Evolutionary conservation across 768 basidiomycete genomes (phyloP), one percentile per base, ranked within the genome.

Genomic region (Rhizopogon vesiculosus): DNA sequence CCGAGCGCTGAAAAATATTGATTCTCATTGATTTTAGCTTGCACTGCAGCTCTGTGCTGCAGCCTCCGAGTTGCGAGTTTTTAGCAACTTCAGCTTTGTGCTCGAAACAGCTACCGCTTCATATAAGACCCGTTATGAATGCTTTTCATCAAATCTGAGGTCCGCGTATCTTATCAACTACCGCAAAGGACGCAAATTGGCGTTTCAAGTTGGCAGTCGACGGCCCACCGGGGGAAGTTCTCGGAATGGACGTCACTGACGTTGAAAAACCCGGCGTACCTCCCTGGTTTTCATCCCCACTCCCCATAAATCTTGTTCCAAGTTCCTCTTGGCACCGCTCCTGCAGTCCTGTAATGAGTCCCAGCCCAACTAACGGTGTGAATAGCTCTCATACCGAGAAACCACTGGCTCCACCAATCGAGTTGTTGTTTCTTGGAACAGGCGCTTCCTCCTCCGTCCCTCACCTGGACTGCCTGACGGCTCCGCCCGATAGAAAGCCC

Each of bases 391-490:
- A 19, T 18, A 28, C 42, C 12, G 7, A 45, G 35, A 19, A 25
- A 18, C 38, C 16, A n/a, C 13, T 18, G 2, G 19, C 28, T 8
- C 31, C 22, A 33, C 57, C 59, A 25, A 69, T 78, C 53, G 89
- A 93, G 66, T 71, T 91, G 61, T 84, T 93, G 55, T 89, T 93
- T 67, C 81, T 92, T 31, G 91, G 91, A 51, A 93, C 90, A 39
- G 91, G 90, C 50, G 87, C 86, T 29, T 92, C 91, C 8, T 82
- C 83, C 29, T 83, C 84, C 58, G 58, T 93, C 13, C 91, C 91
- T 15, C 74, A 81, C 46, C 66, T 86, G 49, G 78, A 78, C 59
- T 97, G 93, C 69, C 72, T 97, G 56, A 95, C 93, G 1, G 79
- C 81, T 39, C 81, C 83, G 9, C 77, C 83, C 13, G 74, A 72